phyloP scores from a whole-genome alignment of 257 asterid genomes.

The Eucommia ulmoides region DNA sequence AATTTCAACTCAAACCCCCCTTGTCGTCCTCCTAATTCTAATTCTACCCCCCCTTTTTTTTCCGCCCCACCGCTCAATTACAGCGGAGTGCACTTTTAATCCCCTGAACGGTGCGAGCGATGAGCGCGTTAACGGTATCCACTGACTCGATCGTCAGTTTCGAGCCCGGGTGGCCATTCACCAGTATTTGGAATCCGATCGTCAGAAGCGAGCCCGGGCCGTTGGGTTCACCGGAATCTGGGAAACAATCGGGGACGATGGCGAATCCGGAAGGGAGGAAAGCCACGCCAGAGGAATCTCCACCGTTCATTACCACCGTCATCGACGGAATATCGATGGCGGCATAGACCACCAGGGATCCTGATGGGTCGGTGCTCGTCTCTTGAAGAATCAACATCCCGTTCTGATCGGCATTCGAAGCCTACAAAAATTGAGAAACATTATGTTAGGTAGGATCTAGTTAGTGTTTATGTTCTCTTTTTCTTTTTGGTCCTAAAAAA shows the following conservation, averaged over 20 bases:
- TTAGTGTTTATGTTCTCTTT: no score
- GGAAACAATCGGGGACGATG: conserved; percentile 43
- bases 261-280: conserved; percentile 80
- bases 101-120: conserved; percentile 45
- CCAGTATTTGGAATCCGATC: conserved; percentile 58
- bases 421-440: no score
- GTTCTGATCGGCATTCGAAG: conserved; percentile 18
- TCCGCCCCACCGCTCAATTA: no score
- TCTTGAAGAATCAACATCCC: conserved; percentile 62
- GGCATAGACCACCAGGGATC: conserved; percentile 54
- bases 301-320: conserved; percentile 49
- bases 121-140: conserved; percentile 49
- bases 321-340: conserved; percentile 40
- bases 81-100: conserved; percentile 40
- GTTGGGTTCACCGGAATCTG: conserved; percentile 13
- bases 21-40: no score
- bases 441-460: no score
- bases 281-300: conserved; percentile 47
- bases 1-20: no score
- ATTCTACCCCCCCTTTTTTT: no score
- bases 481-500: no score
- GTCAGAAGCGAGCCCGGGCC: conserved; percentile 54
- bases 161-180: conserved; percentile 34
- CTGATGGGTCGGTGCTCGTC: conserved; percentile 38
- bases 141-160: conserved; percentile 57